A percentile compares a stretch with the other conserved stretches of the same genome.
Evolutionary conservation across 2,329 filamentous ascomycete species (phyloP).

Genomic region (Sphaerostilbella broomeana): DNA sequence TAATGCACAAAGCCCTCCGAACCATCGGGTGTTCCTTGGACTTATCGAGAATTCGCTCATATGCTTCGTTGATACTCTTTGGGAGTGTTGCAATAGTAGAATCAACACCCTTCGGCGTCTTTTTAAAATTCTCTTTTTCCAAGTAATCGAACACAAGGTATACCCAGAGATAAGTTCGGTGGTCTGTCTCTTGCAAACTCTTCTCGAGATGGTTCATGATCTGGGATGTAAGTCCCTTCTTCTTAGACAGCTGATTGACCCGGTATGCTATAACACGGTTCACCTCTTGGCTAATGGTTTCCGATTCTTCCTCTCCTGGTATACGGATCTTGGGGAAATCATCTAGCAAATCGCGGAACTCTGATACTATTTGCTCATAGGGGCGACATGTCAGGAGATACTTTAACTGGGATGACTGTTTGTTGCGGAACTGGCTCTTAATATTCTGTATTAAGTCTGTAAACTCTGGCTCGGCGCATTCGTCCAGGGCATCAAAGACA

Average conservation of each 20-base stretch:
- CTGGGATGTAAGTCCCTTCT: conserved; percentile 15
- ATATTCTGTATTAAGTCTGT: conserved; percentile 15
- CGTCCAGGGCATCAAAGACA: conserved; percentile 36
- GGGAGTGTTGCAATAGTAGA: conserved; percentile 21
- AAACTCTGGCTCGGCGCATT: conserved; percentile 25
- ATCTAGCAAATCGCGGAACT: conserved; percentile 18
- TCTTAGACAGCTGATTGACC: conserved; percentile 16
- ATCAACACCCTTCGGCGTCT: conserved; percentile 16
- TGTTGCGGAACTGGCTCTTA: not conserved
- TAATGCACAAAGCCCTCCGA: conserved; percentile 19
- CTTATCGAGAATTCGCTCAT: conserved; percentile 23
- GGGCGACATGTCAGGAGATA: conserved; percentile 32
- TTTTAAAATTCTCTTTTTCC: conserved; percentile 17
- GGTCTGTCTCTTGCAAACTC: conserved; percentile 14
- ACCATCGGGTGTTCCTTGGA: conserved; percentile 13
- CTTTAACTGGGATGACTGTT: conserved; percentile 20
- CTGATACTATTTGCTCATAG: conserved; percentile 22
- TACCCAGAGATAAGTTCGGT: conserved; percentile 35
- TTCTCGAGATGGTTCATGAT: conserved; percentile 17
- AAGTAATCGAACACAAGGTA: conserved; percentile 30
- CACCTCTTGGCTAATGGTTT: conserved; percentile 30
- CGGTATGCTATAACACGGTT: conserved; percentile 27
- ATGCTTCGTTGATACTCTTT: conserved; percentile 23
- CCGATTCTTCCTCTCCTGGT: conserved; percentile 30
- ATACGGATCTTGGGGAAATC: conserved; percentile 27